These are phyloP conservation scores for Candida ortonii DNA, from an alignment of 805 yeast genomes.

Conservation along the genomic window DNA sequence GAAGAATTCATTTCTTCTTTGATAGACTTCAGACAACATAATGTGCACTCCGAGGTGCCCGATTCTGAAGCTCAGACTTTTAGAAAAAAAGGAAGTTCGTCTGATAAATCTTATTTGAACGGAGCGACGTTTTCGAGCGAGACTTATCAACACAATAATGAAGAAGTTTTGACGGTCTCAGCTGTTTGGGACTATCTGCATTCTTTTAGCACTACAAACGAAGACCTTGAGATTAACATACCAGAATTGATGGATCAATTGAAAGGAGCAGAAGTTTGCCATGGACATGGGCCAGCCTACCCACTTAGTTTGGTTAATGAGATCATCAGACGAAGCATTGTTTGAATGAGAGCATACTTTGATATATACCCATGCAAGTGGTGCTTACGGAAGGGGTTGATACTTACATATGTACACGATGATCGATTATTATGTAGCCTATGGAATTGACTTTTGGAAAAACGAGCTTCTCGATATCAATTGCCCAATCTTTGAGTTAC, in stretches of 20 bases:
- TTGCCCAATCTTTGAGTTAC: no score
- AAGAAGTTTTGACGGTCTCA: constrained; percentile 60
- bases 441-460: no score
- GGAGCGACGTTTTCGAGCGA: constrained; percentile 10
- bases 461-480: no score
- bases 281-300: constrained; percentile 76
- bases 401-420: no score
- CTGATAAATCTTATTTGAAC: constrained; percentile 4
- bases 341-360: no score
- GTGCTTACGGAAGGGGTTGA: no score
- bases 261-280: constrained; percentile 71
- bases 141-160: constrained; percentile 29
- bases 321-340: constrained; percentile 26
- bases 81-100: neutral
- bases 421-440: no score
- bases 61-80: constrained; percentile 3
- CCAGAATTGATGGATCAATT: constrained; percentile 55
- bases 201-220: constrained; percentile 45
- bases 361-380: no score
- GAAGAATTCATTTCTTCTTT: constrained; percentile 25
- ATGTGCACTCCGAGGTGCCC: no score
- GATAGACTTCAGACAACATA: constrained; percentile 16
- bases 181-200: constrained; percentile 82
- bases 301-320: constrained; percentile 43
- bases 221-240: constrained; percentile 51